phyloP scores from a whole-genome alignment of 345 rosid species.

The Limnanthes douglasii region DNA sequence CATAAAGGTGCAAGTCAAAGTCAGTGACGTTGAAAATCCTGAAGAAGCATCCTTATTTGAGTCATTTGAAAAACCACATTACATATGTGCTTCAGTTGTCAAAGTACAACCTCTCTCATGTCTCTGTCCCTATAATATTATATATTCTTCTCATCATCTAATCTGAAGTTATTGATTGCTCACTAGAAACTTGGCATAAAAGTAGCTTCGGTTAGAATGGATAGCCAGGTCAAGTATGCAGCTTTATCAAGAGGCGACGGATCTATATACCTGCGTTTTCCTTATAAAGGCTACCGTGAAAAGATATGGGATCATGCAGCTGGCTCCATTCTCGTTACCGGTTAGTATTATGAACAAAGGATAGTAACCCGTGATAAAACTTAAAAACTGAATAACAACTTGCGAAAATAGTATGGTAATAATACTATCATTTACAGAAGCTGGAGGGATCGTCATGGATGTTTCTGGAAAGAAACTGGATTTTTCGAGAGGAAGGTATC shows the following conservation, averaged over 20 bases:
- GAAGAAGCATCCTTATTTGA: slow-evolving; percentile 87
- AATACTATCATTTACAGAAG: slow-evolving; percentile 41
- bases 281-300: slow-evolving; percentile 70
- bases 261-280: slow-evolving; percentile 79
- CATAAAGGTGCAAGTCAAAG: slow-evolving; percentile 85
- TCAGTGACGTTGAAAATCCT: slow-evolving; percentile 49
- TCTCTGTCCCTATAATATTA: slow-evolving; percentile 1
- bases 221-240: slow-evolving; percentile 92
- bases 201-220: slow-evolving; percentile 79
- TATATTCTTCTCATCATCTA: slow-evolving; percentile 1
- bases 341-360: too few species aligned
- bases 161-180: slow-evolving; percentile 3
- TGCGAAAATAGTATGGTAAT: slow-evolving; percentile 1
- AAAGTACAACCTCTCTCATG: slow-evolving; percentile 20
- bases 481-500: slow-evolving; percentile 63
- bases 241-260: slow-evolving; percentile 85
- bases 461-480: slow-evolving; percentile 58
- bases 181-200: slow-evolving; percentile 84
- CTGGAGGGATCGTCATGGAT: slow-evolving; percentile 67
- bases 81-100: slow-evolving; percentile 56
- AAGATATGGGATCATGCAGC: slow-evolving; percentile 98
- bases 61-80: slow-evolving; percentile 73
- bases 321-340: slow-evolving; percentile 76
- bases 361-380: too few species aligned
- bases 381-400: slow-evolving; percentile 1